phyloP scores from a whole-genome alignment of 163 green algal genomes.

The Scenedesmus sp. region DNA sequence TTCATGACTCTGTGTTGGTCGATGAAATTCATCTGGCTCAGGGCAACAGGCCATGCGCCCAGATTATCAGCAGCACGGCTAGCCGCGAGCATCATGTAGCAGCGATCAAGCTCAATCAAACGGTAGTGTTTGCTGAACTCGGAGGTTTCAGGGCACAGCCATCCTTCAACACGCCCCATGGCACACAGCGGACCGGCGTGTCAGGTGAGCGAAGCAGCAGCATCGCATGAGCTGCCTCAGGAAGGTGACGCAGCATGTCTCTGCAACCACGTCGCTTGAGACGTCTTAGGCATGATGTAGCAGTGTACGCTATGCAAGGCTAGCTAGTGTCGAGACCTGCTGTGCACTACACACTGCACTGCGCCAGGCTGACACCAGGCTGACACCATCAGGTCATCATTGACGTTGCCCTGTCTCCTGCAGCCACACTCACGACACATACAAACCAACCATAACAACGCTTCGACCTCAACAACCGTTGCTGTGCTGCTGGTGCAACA shows the following conservation, averaged over 20 bases:
- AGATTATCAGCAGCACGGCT: constrained; percentile 11
- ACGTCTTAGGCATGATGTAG: too few relatives aligned
- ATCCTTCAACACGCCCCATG: not conserved
- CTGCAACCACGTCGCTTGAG: not conserved
- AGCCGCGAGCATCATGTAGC: constrained; percentile 23
- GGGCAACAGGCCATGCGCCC: not conserved
- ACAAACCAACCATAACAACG: not conserved
- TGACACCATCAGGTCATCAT: not conserved
- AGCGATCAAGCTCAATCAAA: not conserved
- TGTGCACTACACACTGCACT: not conserved
- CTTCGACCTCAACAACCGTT: not conserved
- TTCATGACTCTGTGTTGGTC: not conserved
- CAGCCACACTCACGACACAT: not conserved
- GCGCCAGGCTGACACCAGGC: not conserved
- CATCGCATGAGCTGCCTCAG: not conserved
- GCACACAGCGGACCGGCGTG: not conserved
- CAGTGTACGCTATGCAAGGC: not conserved
- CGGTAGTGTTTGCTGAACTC: not conserved
- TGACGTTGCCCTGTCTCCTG: too few relatives aligned
- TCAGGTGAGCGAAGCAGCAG: not conserved
- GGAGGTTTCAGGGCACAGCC: not conserved
- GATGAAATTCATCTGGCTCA: not conserved
- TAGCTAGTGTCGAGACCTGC: not conserved
- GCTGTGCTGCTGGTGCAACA: not conserved
- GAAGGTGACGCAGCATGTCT: not conserved